Percentiles rank a stretch among this genome's conserved stretches.
phyloP scores from a whole-genome alignment of 768 basidiomycete species.

The Termitomyces eurrhizus region DNA sequence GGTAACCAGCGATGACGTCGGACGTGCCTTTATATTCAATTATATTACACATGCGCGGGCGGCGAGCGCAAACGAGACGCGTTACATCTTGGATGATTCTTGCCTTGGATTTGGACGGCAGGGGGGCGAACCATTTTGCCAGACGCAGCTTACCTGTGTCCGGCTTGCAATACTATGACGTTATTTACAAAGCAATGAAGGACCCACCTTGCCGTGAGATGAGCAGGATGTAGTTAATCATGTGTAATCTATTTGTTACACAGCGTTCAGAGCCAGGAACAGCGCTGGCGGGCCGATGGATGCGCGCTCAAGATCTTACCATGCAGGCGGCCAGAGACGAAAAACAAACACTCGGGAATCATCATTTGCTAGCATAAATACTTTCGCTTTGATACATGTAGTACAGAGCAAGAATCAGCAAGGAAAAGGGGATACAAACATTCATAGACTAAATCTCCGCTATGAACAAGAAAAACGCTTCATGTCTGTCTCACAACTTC shows the following conservation, averaged over 20 bases:
- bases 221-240: constrained; percentile 93
- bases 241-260: constrained; percentile 19
- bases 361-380: neutral
- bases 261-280: neutral
- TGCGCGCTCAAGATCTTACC: too few species aligned
- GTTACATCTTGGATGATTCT: constrained; percentile 97
- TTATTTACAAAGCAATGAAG: neutral
- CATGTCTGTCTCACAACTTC: constrained; percentile 37
- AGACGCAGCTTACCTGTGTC: constrained; percentile 83
- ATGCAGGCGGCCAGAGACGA: too few species aligned
- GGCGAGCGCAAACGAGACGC: constrained; percentile 82
- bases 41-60: constrained; percentile 93
- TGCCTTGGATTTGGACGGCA: constrained; percentile 73
- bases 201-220: constrained; percentile 83
- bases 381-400: neutral
- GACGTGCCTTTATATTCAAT: constrained; percentile 89
- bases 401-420: neutral
- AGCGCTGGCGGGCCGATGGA: neutral
- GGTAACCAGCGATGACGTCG: constrained; percentile 23
- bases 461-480: neutral
- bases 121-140: constrained; percentile 93
- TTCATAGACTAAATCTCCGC: constrained; percentile 1
- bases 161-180: constrained; percentile 1
- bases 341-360: neutral
- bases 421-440: neutral